Conservation (phyloP, 2,329 filamentous ascomycete species). For the Hymenoscyphus occultus region DNA sequence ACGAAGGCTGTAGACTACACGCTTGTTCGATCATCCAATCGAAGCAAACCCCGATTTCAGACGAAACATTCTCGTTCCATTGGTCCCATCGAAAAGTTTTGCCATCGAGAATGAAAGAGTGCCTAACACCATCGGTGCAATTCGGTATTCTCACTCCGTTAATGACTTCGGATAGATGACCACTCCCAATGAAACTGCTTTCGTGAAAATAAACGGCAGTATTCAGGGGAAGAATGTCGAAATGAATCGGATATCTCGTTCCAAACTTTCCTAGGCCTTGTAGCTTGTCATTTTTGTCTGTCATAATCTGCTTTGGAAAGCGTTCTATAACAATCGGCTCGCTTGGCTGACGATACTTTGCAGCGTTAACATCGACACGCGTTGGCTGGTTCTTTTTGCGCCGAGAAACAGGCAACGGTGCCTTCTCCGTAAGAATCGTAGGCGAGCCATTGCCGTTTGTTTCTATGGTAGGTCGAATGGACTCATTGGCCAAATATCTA, state of each 20-base stretch:
- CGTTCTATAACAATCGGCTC: conserved; percentile 31
- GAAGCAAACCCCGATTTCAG: conserved; percentile 59
- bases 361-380: conserved; percentile 34
- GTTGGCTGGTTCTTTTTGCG: conserved; percentile 30
- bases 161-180: conserved; percentile 42
- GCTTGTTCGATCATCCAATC: conserved; percentile 54
- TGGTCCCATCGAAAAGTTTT: conserved; percentile 51
- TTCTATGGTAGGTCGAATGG: conserved; percentile 17
- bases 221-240: conserved; percentile 59
- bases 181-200: conserved; percentile 56
- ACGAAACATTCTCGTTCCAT: conserved; percentile 58
- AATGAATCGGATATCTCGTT: conserved; percentile 59
- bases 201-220: conserved; percentile 57
- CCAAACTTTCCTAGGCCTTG: conserved; percentile 58
- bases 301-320: conserved; percentile 24
- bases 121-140: conserved; percentile 34
- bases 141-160: conserved; percentile 31
- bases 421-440: not conserved
- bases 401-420: conserved; percentile 6
- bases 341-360: conserved; percentile 36
- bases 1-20: not conserved
- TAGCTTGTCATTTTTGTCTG: conserved; percentile 41
- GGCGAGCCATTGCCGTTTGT: conserved; percentile 10
- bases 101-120: conserved; percentile 47
- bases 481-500: conserved; percentile 36